phyloP scores from a whole-genome alignment of 257 asterid species.

The Plantago ovata region DNA sequence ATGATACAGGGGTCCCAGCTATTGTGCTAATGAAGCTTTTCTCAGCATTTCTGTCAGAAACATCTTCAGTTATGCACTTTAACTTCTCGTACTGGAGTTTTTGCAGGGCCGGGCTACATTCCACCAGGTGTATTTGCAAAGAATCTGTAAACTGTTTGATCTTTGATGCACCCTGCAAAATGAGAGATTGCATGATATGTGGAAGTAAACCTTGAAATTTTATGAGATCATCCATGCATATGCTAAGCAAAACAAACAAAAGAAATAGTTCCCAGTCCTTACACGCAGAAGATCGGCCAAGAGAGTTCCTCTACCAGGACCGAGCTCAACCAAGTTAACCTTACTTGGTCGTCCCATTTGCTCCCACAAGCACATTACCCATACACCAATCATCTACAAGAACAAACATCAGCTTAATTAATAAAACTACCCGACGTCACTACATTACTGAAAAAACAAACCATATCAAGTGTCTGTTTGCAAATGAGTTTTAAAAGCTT shows the following conservation, averaged over 20 bases:
- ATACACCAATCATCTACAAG: slow-evolving; percentile 80
- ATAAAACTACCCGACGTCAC: background rate
- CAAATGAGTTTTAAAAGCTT: too few relatives aligned
- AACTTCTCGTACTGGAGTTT: slow-evolving; percentile 70
- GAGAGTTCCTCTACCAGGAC: slow-evolving; percentile 99
- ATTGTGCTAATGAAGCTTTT: slow-evolving; percentile 45
- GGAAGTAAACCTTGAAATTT: too few relatives aligned
- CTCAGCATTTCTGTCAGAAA: slow-evolving; percentile 34
- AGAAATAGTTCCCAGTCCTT: slow-evolving; percentile 14
- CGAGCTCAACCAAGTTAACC: slow-evolving; percentile 88
- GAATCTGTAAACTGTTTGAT: slow-evolving; percentile 69
- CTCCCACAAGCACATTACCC: slow-evolving; percentile 99
- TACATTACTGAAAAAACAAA: background rate
- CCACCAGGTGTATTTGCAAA: slow-evolving; percentile 83
- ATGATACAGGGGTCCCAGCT: slow-evolving; percentile 73
- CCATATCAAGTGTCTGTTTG: too few relatives aligned
- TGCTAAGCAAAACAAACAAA: slow-evolving; percentile 4
- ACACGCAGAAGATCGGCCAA: slow-evolving; percentile 94
- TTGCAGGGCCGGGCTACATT: slow-evolving; percentile 84
- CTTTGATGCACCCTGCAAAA: slow-evolving; percentile 66
- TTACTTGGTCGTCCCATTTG: slow-evolving; percentile 87
- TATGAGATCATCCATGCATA: too few relatives aligned
- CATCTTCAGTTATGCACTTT: slow-evolving; percentile 51
- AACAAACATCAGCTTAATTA: slow-evolving; percentile 8
- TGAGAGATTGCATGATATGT: background rate